Base-by-base conservation (phyloP, 1,139 yeast genomes). In the Candida neerlandica region DNA sequence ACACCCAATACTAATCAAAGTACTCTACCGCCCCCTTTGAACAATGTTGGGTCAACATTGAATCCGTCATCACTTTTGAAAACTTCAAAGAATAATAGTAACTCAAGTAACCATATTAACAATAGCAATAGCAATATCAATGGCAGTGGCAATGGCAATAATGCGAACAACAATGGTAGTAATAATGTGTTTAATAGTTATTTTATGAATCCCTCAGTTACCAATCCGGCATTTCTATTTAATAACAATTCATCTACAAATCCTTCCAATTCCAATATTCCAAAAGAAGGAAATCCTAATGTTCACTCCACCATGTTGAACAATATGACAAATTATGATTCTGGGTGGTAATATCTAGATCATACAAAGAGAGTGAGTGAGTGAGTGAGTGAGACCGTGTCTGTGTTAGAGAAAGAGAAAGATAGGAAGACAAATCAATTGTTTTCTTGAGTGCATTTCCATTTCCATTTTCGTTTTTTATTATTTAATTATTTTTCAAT, bases 31-130 rank as follows among this genome's bases (percentile, higher is more conserved):
- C 63, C 60, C 3, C 58, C 60, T 7, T 46, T 58, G 19, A 51
- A 46, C 34, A 56, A 51, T 37, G 23, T 56, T 4, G 46, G 50
- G 16, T 52, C 63, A 12, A 64, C 70, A 1, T 54, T 67, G 37
- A 67, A 66, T 45, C 72, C 72, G 2, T 61, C 67, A 0, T 62
- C 61, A 49, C 51, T 66, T 19, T 53, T 65, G 18, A 64, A 61
- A 42, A 50, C 41, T 23, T 23, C 61, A 3, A 48, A 54, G 32
- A 55, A 45, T 21, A 51, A 47, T 19, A 45, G 47, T 15, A 49
- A 42, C 7, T 21, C 42, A 10, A 61, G 59, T 27, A 51, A 26
- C 14, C 44, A 58, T 3, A 46, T 53, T 33, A 55, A 48, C 29
- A 52, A 46, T 27, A 42, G 44, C 18, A 49, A 38, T 15, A 16